Conservation (phyloP, 192 early-diverging fungal genomes). For the Linnemannia zychae region DNA sequence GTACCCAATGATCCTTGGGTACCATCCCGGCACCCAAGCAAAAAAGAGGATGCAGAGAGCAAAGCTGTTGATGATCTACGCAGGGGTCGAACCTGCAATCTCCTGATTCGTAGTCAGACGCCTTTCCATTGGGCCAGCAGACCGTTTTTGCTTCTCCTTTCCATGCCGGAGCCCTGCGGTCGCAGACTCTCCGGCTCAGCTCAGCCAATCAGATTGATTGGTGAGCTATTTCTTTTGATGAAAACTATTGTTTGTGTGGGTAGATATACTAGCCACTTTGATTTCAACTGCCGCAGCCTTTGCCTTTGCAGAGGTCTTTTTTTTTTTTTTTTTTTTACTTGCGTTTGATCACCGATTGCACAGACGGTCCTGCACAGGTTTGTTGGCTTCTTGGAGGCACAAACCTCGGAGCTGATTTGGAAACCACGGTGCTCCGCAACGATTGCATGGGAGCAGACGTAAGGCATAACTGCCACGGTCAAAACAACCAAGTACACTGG, state of each 20-base stretch:
- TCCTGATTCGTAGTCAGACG: constrained; percentile 46
- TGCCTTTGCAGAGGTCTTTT: too few species aligned
- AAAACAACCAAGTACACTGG: too few species aligned
- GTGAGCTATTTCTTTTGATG: not conserved
- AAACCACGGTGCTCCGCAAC: too few species aligned
- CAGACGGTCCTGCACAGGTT: too few species aligned
- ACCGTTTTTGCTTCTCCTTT: not conserved
- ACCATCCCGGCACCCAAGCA: not conserved
- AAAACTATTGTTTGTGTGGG: not conserved
- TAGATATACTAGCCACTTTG: too few species aligned
- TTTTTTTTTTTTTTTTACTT: too few species aligned
- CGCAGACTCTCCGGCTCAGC: not conserved
- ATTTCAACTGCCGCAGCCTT: too few species aligned
- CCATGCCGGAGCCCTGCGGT: not conserved
- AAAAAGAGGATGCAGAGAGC: not conserved
- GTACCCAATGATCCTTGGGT: not conserved
- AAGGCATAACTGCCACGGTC: too few species aligned
- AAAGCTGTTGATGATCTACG: constrained; percentile 30
- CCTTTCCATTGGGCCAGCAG: constrained; percentile 41
- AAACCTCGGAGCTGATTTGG: too few species aligned
- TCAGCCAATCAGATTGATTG: not conserved
- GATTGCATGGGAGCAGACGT: too few species aligned
- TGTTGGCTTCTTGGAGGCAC: too few species aligned
- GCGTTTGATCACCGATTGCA: too few species aligned
- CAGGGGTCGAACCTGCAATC: constrained; percentile 45